These are phyloP conservation scores for Scheffersomyces amazonensis DNA, from an alignment of 805 yeast species.

Conservation along the genomic window DNA sequence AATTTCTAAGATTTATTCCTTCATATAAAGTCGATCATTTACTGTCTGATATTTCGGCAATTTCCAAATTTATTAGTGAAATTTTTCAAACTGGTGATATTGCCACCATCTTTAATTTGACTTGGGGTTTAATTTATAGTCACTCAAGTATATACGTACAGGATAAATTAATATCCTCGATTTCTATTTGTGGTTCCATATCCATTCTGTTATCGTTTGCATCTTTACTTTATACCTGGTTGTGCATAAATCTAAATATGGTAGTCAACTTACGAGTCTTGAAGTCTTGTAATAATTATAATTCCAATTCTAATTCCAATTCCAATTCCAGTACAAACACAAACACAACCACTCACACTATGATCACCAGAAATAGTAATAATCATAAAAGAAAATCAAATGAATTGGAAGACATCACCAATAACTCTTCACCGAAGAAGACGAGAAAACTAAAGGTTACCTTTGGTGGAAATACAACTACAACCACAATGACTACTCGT, in stretches of 20 bases:
- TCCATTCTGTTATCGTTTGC: no score
- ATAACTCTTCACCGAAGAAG: conserved; percentile 17
- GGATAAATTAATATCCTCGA: no score
- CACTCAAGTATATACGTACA: no score
- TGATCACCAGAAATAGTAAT: background rate
- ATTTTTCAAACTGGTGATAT: no score
- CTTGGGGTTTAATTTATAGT: no score
- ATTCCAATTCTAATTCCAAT: background rate
- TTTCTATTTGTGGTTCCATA: no score
- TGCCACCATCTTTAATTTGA: no score
- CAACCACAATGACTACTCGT: background rate
- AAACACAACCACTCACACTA: background rate
- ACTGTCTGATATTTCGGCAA: no score
- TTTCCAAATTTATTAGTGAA: no score
- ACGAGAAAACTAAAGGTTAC: conserved; percentile 20
- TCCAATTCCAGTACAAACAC: background rate
- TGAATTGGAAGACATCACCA: conserved; percentile 39
- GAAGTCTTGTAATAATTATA: conserved; percentile 5
- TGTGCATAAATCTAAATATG: conserved; percentile 21
- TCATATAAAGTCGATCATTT: no score
- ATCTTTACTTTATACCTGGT: no score
- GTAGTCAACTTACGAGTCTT: conserved; percentile 32
- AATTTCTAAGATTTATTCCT: no score
- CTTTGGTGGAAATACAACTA: conserved; percentile 5
- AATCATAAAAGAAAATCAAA: conserved; percentile 28